These are phyloP conservation scores for Sporisorium exsertum DNA, from an alignment of 1,284 basidiomycete genomes.

Conservation along the genomic window DNA sequence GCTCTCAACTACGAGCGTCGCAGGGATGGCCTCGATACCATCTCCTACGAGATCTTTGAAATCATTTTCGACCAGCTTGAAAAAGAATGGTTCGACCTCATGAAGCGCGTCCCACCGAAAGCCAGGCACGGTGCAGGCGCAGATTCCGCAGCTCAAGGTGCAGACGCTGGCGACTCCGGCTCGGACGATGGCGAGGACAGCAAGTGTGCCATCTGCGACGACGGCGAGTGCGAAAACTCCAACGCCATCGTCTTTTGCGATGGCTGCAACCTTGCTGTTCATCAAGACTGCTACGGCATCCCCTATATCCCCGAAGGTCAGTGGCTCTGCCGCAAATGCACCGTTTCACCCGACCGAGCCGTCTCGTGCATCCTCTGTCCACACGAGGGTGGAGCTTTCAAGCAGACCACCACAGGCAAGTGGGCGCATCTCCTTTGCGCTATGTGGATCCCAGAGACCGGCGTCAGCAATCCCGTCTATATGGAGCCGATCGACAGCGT, in stretches of 20 bases:
- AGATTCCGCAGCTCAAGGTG: conserved; percentile 21
- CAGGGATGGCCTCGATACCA: conserved; percentile 78
- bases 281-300: conserved; percentile 99
- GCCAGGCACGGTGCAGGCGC: conserved; percentile 30
- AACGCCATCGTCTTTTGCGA: conserved; percentile 99
- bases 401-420: conserved; percentile 90
- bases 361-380: conserved; percentile 95
- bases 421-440: conserved; percentile 98
- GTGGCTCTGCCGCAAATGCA: conserved; percentile 98
- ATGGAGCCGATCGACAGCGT: conserved; percentile 98
- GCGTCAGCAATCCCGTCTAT: conserved; percentile 92
- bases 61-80: conserved; percentile 96
- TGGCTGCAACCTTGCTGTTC: conserved; percentile 97
- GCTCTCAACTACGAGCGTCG: conserved; percentile 83
- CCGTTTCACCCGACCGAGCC: conserved; percentile 94
- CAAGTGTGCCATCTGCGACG: conserved; percentile 95
- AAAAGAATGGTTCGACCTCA: conserved; percentile 97
- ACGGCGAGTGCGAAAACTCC: conserved; percentile 97
- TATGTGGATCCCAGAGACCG: conserved; percentile 96
- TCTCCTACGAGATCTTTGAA: conserved; percentile 85
- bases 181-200: conserved; percentile 70
- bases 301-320: conserved; percentile 99
- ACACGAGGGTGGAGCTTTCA: conserved; percentile 97
- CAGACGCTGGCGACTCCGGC: conserved; percentile 42
- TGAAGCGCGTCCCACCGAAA: conserved; percentile 59